Conservation (phyloP, 345 rosid species). For the Lepidium aucheri region DNA sequence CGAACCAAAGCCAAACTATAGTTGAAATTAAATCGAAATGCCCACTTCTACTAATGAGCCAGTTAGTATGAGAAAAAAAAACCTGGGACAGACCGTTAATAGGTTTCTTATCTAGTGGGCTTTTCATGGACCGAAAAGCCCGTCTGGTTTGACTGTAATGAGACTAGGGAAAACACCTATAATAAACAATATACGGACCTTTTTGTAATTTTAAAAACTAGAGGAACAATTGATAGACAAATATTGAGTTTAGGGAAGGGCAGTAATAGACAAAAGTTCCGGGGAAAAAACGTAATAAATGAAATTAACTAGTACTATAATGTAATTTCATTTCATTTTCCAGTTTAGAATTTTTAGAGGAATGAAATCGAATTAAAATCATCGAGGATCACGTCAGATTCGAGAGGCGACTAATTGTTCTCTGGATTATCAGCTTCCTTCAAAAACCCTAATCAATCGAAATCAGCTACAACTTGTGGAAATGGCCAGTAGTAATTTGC, state of each 20-base stretch:
- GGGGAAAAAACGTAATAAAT: background rate
- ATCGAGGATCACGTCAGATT: slow-evolving; percentile 17
- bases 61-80: too few species aligned
- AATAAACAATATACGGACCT: background rate
- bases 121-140: background rate
- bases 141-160: background rate
- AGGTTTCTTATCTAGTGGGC: background rate
- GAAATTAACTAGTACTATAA: background rate
- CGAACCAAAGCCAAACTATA: too few species aligned
- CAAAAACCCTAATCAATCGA: slow-evolving; percentile 19
- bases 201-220: background rate
- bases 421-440: background rate
- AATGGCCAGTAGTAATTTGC: slow-evolving; percentile 95
- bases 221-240: background rate
- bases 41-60: too few species aligned
- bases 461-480: background rate
- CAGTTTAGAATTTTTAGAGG: background rate
- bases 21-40: too few species aligned
- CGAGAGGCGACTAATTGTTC: slow-evolving; percentile 1
- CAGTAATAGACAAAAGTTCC: background rate
- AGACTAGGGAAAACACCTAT: too few species aligned
- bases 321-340: background rate
- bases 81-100: background rate
- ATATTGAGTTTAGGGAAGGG: background rate
- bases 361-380: slow-evolving; percentile 9